Evolutionary conservation across 2,329 filamentous ascomycete species (phyloP), one percentile per base, ranked within the genome.

Genomic region (Beauveria bassiana): DNA sequence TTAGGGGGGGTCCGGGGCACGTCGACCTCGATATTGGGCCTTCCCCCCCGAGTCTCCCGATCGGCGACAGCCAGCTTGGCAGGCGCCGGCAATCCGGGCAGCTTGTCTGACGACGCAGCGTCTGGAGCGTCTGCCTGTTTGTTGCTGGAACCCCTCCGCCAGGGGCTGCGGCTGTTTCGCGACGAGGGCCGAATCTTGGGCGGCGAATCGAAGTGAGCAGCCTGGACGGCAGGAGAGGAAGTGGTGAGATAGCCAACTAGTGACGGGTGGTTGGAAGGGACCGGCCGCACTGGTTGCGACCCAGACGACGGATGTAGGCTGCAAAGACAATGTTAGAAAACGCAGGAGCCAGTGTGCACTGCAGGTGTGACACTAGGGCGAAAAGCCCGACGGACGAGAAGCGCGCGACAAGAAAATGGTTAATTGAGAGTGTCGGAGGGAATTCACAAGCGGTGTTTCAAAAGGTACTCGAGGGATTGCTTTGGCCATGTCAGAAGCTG

Each of bases 181-280:
- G 57, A 59, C n/a, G 47, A 43, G 22, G 56, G 46, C 22, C n/a
- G 65, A 65, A 61, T 45, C 31, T 61, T 66, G 64, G 40, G 64
- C 45, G 66, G 65, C 24, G 69, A 63, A 46, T 70, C 67, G 40
- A 81, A 69, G 65, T 81, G 81, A 26, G 77, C 78, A 54, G 83
- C 81, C 68, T 87, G 85, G 56, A 89, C 81, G 62, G 88, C 74
- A 38, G 88, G 85, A 24, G 87, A 89, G 34, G 87, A 88, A 40
- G 85, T 84, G 54, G 87, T 89, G 63, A 88, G 77, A 71, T 88
- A 85, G 64, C 85, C 86, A 68, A 83, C 80, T 68, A 89, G 86
- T 40, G 88, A 88, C 59, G 85, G 82, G 71, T 85, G 84, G 31
- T 81, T 77, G 49, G 82, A 83, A 59, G 82, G 73, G 59, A 79